Evolutionary conservation across 306 rosid genomes (phyloP), one percentile per base, ranked within the genome.

Genomic region (Crotalaria pallida): DNA sequence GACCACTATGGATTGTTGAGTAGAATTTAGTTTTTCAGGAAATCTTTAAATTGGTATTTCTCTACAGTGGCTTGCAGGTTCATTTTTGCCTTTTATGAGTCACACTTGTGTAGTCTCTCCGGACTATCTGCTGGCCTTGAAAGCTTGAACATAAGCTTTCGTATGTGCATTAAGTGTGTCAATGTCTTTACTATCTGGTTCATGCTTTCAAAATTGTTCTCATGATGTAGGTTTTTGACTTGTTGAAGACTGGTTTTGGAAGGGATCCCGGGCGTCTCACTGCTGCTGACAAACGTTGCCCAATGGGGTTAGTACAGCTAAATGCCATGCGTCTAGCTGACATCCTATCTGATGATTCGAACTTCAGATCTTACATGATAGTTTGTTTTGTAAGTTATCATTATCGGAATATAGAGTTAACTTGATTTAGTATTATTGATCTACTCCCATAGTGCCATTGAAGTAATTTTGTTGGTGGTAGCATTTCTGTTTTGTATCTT

Each of bases 271-370:
- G 72, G 44, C 72, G 47, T 69, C 58, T 22, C 45, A 27, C 75
- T 76, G 29, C 74, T 76, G 22, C 18, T 11, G 78, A 84, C 64
- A 75, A 75, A 80, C 81, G 76, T 69, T 83, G 79, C 59, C 90
- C 92, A 4, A 70, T 74, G 73, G 96, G 96, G 34, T 69, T 84
- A 71, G 67, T 85, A 80, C 96, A 89, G 80, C 96, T 89, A 79
- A 86, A 87, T 75, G 96, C 92, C 3, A 84, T 89, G 96, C 96
- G 96, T 61, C 83, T 89, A 43, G 87, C 87, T 72, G 96, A 86
- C 71, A 80, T 87, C 63, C 81, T 86, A 74, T 89, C 96, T 11
- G 96, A 89, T 70, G 96, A 89, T 80, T 89, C 96, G 71, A 84
- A 89, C 48, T 87, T 89, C 19, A 85, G 90, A 65, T 84, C 92